These are phyloP conservation scores for Parathielavia hyrcaniae DNA, from an alignment of 495 filamentous ascomycete species.

Conservation along the genomic window DNA sequence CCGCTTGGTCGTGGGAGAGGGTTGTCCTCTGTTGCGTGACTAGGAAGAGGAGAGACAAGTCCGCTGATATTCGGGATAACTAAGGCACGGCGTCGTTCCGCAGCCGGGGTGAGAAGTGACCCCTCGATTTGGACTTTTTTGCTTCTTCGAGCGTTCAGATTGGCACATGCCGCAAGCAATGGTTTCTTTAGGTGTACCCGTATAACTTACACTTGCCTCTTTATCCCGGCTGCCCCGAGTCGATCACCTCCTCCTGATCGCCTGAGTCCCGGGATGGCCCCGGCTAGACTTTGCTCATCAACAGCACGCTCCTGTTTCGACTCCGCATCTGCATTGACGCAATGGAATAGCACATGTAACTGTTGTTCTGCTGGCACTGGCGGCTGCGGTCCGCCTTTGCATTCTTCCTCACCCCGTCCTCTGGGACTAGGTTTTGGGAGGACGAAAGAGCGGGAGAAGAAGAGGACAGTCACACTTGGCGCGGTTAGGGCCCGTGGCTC, in stretches of 20 bases:
- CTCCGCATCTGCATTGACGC: conserved; percentile 4
- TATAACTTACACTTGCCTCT: no score
- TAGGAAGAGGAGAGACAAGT: not conserved
- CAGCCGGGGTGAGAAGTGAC: no score
- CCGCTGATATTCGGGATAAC: no score
- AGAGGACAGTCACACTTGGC: conserved; percentile 8
- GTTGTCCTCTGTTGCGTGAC: not conserved
- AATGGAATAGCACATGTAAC: not conserved
- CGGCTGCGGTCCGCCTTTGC: conserved; percentile 9
- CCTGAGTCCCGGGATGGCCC: not conserved
- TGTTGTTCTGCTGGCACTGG: not conserved
- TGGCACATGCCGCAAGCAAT: no score
- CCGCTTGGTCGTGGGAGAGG: not conserved
- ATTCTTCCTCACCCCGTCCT: no score
- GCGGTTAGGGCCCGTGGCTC: conserved; percentile 12
- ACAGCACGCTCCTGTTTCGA: not conserved
- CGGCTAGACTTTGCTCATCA: no score
- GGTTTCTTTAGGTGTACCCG: no score
- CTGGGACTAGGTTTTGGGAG: not conserved
- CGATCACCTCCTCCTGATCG: not conserved
- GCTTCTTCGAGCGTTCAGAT: no score
- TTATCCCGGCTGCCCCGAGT: not conserved
- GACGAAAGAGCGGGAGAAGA: conserved; percentile 4
- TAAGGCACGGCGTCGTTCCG: no score
- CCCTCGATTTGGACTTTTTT: no score